A percentile compares a stretch with the other conserved stretches of the same genome.
These are phyloP conservation scores for Curvularia sp. DNA, from an alignment of 2,329 filamentous ascomycete species.

Conservation along the genomic window DNA sequence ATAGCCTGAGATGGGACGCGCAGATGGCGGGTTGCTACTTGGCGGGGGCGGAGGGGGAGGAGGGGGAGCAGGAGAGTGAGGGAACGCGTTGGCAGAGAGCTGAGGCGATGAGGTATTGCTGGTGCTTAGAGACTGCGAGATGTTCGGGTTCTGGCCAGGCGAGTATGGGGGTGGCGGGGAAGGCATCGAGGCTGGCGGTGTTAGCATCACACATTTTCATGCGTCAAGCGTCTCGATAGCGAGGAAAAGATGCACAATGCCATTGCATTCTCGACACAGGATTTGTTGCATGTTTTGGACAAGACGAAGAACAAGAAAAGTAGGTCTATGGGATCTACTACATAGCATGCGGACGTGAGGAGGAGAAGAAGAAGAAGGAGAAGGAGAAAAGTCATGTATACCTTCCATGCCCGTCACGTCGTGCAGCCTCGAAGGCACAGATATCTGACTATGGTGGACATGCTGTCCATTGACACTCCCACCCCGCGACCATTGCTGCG, in stretches of 20 bases:
- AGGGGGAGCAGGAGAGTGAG: constrained; percentile 47
- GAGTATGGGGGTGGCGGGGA: constrained; percentile 60
- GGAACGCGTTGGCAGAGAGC: constrained; percentile 46
- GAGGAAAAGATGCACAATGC: constrained; percentile 4
- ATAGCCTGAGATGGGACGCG: constrained; percentile 41
- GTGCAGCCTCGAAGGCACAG: constrained; percentile 40
- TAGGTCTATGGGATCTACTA: constrained; percentile 6
- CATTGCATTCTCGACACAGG: constrained; percentile 4
- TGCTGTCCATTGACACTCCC: constrained; percentile 50
- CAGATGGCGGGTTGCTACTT: constrained; percentile 38
- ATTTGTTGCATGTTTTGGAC: not conserved
- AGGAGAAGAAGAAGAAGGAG: constrained; percentile 3
- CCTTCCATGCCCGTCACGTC: constrained; percentile 60
- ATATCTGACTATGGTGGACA: constrained; percentile 44
- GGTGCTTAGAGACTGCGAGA: constrained; percentile 41
- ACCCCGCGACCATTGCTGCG: constrained; percentile 57
- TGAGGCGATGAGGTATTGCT: constrained; percentile 47
- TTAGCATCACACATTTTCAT: constrained; percentile 27
- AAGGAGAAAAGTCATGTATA: constrained; percentile 34
- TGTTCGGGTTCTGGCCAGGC: constrained; percentile 52
- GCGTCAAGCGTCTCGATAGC: constrained; percentile 3
- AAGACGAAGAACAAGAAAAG: not conserved
- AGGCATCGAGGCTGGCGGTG: constrained; percentile 54
- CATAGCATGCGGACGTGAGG: constrained; percentile 2
- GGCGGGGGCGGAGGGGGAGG: constrained; percentile 42